Percentiles rank a stretch among this genome's conserved stretches.
Evolutionary conservation across 257 asterid species (phyloP).

Genomic region (Lantana camara): DNA sequence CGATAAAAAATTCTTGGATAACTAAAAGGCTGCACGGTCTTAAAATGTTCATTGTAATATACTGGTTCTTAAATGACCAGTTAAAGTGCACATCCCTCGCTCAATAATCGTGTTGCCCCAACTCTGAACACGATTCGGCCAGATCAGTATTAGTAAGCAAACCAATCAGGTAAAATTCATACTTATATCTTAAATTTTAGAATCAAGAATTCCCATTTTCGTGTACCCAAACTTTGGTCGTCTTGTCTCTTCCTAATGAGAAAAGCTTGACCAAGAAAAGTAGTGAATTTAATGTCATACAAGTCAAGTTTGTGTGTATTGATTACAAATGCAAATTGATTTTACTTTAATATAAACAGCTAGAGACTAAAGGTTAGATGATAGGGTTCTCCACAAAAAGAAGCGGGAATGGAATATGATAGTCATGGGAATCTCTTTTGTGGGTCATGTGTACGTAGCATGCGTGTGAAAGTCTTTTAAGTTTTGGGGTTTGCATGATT

Average conservation of each 20-base stretch:
- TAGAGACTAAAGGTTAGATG: constrained; percentile 11
- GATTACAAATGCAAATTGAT: not conserved
- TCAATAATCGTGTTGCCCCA: no score
- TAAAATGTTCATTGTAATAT: no score
- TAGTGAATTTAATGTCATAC: not conserved
- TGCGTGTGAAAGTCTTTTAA: constrained; percentile 27
- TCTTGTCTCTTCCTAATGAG: no score
- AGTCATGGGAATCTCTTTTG: constrained; percentile 20
- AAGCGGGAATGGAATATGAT: constrained; percentile 18
- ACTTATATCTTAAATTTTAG: not conserved
- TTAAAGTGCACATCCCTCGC: no score
- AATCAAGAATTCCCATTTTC: not conserved
- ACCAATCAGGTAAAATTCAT: no score
- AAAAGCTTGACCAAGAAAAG: not conserved
- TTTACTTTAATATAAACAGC: constrained; percentile 11
- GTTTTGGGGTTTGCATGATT: not conserved
- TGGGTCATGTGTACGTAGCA: constrained; percentile 33
- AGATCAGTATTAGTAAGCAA: no score
- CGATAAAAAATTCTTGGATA: no score
- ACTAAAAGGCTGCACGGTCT: no score
- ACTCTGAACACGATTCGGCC: no score
- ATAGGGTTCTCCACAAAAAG: constrained; percentile 12
- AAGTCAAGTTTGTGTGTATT: not conserved
- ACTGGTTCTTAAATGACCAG: no score
- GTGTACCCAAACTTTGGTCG: not conserved